Percentiles rank a stretch among this genome's conserved stretches.
Conservation (phyloP, 2,329 filamentous ascomycete species). For the Penicillium sp. region DNA sequence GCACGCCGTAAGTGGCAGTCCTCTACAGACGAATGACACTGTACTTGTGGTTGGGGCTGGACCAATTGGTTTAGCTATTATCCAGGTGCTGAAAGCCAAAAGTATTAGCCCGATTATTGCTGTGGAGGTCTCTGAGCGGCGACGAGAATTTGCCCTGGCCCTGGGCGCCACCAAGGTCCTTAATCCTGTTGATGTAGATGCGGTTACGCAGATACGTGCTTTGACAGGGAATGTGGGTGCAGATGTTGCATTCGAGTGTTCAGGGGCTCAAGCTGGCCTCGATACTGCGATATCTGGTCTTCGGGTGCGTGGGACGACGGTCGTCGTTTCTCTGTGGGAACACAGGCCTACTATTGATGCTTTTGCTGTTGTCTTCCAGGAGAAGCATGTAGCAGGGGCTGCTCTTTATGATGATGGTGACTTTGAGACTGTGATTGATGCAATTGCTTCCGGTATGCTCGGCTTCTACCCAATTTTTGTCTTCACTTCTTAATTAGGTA, state of each 20-base stretch:
- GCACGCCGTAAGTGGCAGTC: slow-evolving; percentile 58
- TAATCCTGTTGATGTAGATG: slow-evolving; percentile 50
- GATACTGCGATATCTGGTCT: slow-evolving; percentile 51
- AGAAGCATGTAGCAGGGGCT: slow-evolving; percentile 53
- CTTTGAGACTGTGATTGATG: slow-evolving; percentile 59
- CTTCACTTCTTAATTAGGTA: background rate
- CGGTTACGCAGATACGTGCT: slow-evolving; percentile 48
- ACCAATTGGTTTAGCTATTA: slow-evolving; percentile 61
- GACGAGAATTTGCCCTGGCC: slow-evolving; percentile 54
- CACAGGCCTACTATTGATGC: slow-evolving; percentile 55
- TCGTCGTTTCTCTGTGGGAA: slow-evolving; percentile 66
- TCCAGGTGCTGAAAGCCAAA: slow-evolving; percentile 57
- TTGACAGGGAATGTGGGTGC: slow-evolving; percentile 49
- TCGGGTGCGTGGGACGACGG: slow-evolving; percentile 55
- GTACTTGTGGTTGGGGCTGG: slow-evolving; percentile 61
- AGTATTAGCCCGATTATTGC: slow-evolving; percentile 57
- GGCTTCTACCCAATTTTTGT: background rate
- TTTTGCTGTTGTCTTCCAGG: slow-evolving; percentile 54
- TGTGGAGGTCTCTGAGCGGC: slow-evolving; percentile 54
- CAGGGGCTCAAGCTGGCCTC: slow-evolving; percentile 56
- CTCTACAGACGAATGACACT: slow-evolving; percentile 46
- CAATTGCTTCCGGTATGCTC: slow-evolving; percentile 38
- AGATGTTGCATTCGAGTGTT: slow-evolving; percentile 62
- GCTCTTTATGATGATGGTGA: slow-evolving; percentile 54
- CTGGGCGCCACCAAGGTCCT: slow-evolving; percentile 58